These are phyloP conservation scores for Aspergillus coremiiformis DNA, from an alignment of 495 filamentous ascomycete species.

Conservation along the genomic window DNA sequence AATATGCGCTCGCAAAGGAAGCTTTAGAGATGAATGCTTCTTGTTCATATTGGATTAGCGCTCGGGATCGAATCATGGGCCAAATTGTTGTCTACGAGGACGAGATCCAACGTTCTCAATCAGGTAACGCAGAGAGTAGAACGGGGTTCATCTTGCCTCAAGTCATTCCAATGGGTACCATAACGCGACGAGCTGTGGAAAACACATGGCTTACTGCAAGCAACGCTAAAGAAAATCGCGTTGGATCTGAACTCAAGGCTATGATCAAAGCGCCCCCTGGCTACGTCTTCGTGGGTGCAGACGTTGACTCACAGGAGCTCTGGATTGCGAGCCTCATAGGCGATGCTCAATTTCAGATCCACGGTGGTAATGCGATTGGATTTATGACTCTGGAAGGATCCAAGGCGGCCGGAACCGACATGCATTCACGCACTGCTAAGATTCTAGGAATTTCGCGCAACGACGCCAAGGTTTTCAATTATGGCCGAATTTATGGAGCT, in stretches of 20 bases:
- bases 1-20: conserved; percentile 83
- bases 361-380: conserved; percentile 92
- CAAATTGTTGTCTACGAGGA: conserved; percentile 88
- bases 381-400: conserved; percentile 99
- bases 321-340: conserved; percentile 97
- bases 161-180: conserved; percentile 96
- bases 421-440: conserved; percentile 87
- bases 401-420: conserved; percentile 85
- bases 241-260: conserved; percentile 94
- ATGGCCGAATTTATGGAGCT: conserved; percentile 95
- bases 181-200: conserved; percentile 93
- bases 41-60: conserved; percentile 98
- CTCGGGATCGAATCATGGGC: conserved; percentile 80
- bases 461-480: conserved; percentile 97
- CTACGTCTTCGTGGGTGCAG: conserved; percentile 89
- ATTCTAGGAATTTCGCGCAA: conserved; percentile 92
- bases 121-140: conserved; percentile 16
- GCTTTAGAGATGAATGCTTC: conserved; percentile 97
- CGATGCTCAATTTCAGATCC: conserved; percentile 85
- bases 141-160: conserved; percentile 93
- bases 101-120: conserved; percentile 35
- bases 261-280: conserved; percentile 91
- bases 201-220: conserved; percentile 98
- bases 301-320: conserved; percentile 97
- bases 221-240: conserved; percentile 90